phyloP scores from a whole-genome alignment of 345 rosid genomes.

The Rubroshorea leprosula region DNA sequence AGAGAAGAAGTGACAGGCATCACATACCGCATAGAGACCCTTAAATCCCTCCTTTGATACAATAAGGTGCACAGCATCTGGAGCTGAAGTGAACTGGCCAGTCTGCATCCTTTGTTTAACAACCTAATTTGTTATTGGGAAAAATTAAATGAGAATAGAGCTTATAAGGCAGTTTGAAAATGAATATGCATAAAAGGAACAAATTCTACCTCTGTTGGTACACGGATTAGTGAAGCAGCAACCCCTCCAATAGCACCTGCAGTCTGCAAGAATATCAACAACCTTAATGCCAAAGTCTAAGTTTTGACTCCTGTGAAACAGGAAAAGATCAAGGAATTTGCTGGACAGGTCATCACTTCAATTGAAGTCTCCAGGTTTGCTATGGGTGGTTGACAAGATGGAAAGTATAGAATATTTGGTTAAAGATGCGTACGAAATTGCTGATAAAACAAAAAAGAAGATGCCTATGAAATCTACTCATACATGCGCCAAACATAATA shows the following conservation, averaged over 20 bases:
- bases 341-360: too few species aligned
- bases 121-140: slow-evolving; percentile 40
- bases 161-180: slow-evolving; percentile 1
- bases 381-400: too few species aligned
- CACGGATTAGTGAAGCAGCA: slow-evolving; percentile 91
- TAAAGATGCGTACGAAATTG: too few species aligned
- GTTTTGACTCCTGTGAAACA: neutral
- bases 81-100: slow-evolving; percentile 82
- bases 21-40: slow-evolving; percentile 87
- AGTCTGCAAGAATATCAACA: slow-evolving; percentile 43
- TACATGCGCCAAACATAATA: neutral
- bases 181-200: slow-evolving; percentile 3
- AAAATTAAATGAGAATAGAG: slow-evolving; percentile 2
- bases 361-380: too few species aligned
- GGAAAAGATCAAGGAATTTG: neutral
- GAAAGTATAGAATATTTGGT: too few species aligned
- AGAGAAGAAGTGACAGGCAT: slow-evolving; percentile 8
- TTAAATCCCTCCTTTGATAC: slow-evolving; percentile 69
- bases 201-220: slow-evolving; percentile 77
- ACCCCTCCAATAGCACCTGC: slow-evolving; percentile 95
- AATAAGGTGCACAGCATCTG: slow-evolving; percentile 73
- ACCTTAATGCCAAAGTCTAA: slow-evolving; percentile 7
- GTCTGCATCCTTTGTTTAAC: slow-evolving; percentile 97
- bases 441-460: too few species aligned
- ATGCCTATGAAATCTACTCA: neutral